Evolutionary conservation across 352 stramenopile species (phyloP).

Genomic region (Phytopythium delawarense): DNA sequence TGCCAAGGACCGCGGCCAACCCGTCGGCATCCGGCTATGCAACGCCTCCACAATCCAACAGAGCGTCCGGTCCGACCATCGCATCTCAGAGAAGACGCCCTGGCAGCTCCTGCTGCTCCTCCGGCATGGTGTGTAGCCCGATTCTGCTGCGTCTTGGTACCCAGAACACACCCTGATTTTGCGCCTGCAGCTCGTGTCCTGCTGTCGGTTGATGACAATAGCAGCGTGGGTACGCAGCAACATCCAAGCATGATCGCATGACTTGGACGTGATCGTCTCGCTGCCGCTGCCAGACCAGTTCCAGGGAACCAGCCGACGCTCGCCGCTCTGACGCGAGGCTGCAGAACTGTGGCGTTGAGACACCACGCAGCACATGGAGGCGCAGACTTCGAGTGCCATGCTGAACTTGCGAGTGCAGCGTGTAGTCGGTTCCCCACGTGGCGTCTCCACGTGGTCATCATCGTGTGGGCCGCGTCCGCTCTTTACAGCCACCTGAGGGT

Average conservation of each 20-base stretch:
- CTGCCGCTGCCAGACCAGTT: background rate
- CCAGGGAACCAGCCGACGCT: background rate
- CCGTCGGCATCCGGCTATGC: constrained; percentile 18
- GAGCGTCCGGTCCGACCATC: background rate
- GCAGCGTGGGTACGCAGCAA: background rate
- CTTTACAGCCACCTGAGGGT: background rate
- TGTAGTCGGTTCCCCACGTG: constrained; percentile 9
- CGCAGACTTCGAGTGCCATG: background rate
- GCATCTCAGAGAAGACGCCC: background rate
- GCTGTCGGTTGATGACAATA: background rate
- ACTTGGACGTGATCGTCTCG: background rate
- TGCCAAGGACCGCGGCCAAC: constrained; percentile 9
- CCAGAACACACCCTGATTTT: background rate
- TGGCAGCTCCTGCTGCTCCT: constrained; percentile 1
- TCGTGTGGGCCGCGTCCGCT: background rate
- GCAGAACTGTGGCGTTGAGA: background rate
- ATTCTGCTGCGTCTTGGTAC: background rate
- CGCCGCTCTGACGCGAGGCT: background rate
- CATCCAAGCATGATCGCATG: background rate
- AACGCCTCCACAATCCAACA: constrained; percentile 12
- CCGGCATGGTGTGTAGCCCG: background rate
- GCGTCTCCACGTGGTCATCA: constrained; percentile 4
- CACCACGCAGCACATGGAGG: background rate
- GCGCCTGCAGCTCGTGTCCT: background rate
- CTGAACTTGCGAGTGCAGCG: background rate